Conservation (phyloP, 1,284 basidiomycete genomes). For the Dichomitus squalens region DNA sequence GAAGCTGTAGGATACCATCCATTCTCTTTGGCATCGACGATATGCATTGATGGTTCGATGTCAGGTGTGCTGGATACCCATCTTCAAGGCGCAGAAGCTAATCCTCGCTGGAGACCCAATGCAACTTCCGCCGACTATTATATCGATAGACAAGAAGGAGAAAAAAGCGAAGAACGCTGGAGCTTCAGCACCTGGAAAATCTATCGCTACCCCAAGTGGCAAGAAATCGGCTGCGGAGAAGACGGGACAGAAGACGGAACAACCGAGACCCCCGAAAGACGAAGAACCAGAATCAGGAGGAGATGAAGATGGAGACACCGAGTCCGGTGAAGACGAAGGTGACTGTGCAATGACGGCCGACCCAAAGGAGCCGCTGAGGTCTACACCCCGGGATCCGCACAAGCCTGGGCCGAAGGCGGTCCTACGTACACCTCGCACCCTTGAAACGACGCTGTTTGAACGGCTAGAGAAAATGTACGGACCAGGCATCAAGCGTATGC, state of each 20-base stretch:
- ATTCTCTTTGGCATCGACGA: constrained; percentile 12
- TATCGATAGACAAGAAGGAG: constrained; percentile 53
- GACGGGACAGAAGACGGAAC: background rate
- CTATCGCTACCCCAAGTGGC: background rate
- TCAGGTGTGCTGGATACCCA: constrained; percentile 94
- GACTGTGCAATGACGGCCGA: constrained; percentile 13
- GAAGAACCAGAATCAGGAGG: background rate
- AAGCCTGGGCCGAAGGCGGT: constrained; percentile 27
- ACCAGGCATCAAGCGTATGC: constrained; percentile 79
- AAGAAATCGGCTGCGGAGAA: background rate
- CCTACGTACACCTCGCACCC: constrained; percentile 68
- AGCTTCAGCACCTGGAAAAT: background rate
- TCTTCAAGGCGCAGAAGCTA: constrained; percentile 86
- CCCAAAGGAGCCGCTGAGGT: constrained; percentile 10
- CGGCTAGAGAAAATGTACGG: constrained; percentile 90
- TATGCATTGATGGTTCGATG: background rate
- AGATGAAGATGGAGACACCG: constrained; percentile 1
- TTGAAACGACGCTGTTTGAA: constrained; percentile 92
- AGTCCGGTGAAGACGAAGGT: constrained; percentile 16
- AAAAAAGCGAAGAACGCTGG: constrained; percentile 35
- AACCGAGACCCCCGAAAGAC: background rate
- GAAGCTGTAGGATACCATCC: constrained; percentile 67
- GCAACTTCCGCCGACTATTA: constrained; percentile 92
- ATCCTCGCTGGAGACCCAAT: constrained; percentile 90
- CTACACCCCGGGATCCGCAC: constrained; percentile 15